Base-by-base conservation (phyloP, 2,329 filamentous ascomycete genomes). In the Nemania diffusa region DNA sequence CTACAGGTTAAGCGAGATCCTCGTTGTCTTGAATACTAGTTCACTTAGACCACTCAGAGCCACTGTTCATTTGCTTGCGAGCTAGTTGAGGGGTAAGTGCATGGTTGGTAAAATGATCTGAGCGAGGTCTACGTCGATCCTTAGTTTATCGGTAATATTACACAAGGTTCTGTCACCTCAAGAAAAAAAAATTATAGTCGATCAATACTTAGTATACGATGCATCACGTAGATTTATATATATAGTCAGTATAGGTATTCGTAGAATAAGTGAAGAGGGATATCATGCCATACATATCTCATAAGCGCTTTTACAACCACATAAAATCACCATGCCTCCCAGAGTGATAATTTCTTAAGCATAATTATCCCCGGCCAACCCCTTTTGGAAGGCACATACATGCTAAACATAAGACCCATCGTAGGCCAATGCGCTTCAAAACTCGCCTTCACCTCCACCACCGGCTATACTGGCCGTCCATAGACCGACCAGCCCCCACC, bases 401-500 rank as follows among this genome's bases (percentile, higher is more conserved):
- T n/a, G 6, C 37, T 29, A 15, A 48, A 53, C n/a, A 15, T 32
- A 22, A 57, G 57, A 37, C 57, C 24, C 42, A 57, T 13, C 51
- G 46, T 26, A 13, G 20, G 22, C n/a, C 11, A n/a, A 44, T 53
- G 48, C 44, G 29, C 56, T 55, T 68, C 46, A 89, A 66, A 89
- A 89, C 76, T 88, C 85, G 62, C 87, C 88, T 68, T 89, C 87
- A 34, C 88, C 88, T 26, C 86, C 87, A 48, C 83, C 85, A 9
- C 88, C 87, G 52, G 92, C 79, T 26, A 91, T 84, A 40, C 88
- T 87, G 26, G 90, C 90, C 7, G 88, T 88, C 91, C 91, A 93
- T 9, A 93, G 84, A 8, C 91, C 91, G 11, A 92, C 88, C 6
- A 93, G 78, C 0, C 91, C 91, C 90, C 91, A 93, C 83, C 91